Evolutionary conservation across 192 early-diverging fungal genomes (phyloP), one percentile per base, ranked within the genome.

Genomic region (Cetraspora pellucida): DNA sequence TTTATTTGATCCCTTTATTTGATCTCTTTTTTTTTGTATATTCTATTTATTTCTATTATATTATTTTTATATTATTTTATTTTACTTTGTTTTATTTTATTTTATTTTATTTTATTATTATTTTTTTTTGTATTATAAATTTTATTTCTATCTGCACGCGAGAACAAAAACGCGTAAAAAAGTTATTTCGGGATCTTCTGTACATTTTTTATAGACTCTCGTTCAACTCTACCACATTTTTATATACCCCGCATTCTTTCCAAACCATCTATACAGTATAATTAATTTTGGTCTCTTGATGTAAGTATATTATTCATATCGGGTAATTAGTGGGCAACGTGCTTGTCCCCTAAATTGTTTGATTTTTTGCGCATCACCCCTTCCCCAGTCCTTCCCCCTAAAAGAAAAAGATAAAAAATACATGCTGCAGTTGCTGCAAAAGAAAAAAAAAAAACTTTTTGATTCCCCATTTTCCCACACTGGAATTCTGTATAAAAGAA

Each of bases 401-500:
- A 28, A 63, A 59, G 57, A 30, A 63, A 43, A 63, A 63, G 28
- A 63, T 17, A 63, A 63, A 63, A 63, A 63, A 63, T 17, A 63
- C 61, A 28, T 63, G 61, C 60, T 30, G 61, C 16, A 10, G 21
- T 28, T 63, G 28, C 61, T 49, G 16, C 47, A n/a, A n/a, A n/a
- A n/a, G n/a, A 49, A 63, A 63, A 63, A 63, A 28, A 63, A 63
- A 63, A 63, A 30, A 31, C 28, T 28, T 31, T 63, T 63, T 63
- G 61, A 63, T 63, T 63, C 31, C 61, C 31, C 61, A 30, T 63
- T 63, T 63, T 63, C 61, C 61, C 61, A 63, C 61, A 63, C 61
- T 63, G 31, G 3, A 63, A 30, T 63, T 59, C 31, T 63, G 61
- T 63, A 63, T 63, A 63, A 63, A 63, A 63, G 61, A 63, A 30